Conservation (phyloP, 164 flowering plant species). For the Akebia trifoliata region DNA sequence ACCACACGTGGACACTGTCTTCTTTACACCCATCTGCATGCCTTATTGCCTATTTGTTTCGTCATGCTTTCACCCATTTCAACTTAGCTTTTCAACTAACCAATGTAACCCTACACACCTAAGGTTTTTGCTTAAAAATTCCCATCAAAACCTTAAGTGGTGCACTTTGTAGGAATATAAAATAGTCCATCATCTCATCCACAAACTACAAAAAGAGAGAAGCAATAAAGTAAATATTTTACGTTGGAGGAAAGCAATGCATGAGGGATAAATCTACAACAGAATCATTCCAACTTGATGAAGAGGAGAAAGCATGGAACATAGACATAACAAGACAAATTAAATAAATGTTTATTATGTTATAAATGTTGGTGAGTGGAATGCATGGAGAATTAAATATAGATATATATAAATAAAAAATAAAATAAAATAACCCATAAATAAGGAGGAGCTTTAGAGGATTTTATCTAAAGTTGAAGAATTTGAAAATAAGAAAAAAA, state of each 20-base stretch:
- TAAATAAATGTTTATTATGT: neutral
- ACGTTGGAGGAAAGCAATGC: constrained; percentile 63
- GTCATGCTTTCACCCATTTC: constrained; percentile 62
- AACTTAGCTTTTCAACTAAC: constrained; percentile 21
- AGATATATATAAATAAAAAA: no score
- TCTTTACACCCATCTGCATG: constrained; percentile 31
- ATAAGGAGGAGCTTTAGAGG: neutral
- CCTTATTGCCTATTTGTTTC: constrained; percentile 19
- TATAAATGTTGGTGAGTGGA: neutral
- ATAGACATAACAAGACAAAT: constrained; percentile 12
- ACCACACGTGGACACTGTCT: constrained; percentile 35
- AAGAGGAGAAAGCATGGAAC: constrained; percentile 18
- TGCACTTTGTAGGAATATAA: constrained; percentile 37
- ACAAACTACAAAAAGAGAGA: constrained; percentile 4
- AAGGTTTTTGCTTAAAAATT: constrained; percentile 12
- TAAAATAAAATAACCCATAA: no score
- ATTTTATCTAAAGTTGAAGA: neutral
- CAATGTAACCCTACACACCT: constrained; percentile 13
- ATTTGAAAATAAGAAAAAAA: neutral
- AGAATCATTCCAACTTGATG: constrained; percentile 42
- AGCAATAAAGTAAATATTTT: constrained; percentile 18
- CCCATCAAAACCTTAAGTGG: constrained; percentile 43
- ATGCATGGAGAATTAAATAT: constrained; percentile 7
- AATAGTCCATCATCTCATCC: constrained; percentile 13
- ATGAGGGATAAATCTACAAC: constrained; percentile 40